phyloP scores from a whole-genome alignment of 257 asterid genomes.

The Lavandula angustifolia region DNA sequence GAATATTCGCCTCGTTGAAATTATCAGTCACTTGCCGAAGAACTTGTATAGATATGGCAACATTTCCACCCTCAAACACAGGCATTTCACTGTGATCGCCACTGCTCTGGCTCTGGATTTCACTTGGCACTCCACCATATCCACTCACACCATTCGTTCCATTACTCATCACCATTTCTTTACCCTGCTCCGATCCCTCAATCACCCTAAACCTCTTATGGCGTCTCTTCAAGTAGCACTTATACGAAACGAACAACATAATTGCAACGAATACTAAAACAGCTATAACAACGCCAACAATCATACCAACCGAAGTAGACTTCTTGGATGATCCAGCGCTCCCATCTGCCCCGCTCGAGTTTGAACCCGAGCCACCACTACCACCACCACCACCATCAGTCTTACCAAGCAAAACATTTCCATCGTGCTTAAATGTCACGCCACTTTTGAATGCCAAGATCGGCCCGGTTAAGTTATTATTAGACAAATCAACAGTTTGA shows the following conservation, averaged over 20 bases:
- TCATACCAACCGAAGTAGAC: slow-evolving; percentile 61
- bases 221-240: slow-evolving; percentile 59
- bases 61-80: slow-evolving; percentile 72
- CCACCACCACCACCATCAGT: slow-evolving; percentile 51
- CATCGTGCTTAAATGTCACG: slow-evolving; percentile 49
- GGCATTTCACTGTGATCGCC: slow-evolving; percentile 72
- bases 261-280: slow-evolving; percentile 59
- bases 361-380: slow-evolving; percentile 39
- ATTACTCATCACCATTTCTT: slow-evolving; percentile 51
- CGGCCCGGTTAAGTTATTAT: slow-evolving; percentile 70
- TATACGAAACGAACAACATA: slow-evolving; percentile 68
- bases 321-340: slow-evolving; percentile 41
- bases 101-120: slow-evolving; percentile 76
- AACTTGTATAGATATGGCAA: slow-evolving; percentile 67
- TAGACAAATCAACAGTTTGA: slow-evolving; percentile 71
- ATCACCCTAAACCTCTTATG: slow-evolving; percentile 52
- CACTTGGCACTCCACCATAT: slow-evolving; percentile 49
- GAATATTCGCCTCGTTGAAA: slow-evolving; percentile 62
- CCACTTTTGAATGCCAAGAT: slow-evolving; percentile 47
- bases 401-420: slow-evolving; percentile 63
- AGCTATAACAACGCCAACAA: slow-evolving; percentile 76
- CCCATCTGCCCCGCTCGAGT: slow-evolving; percentile 34
- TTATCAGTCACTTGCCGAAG: slow-evolving; percentile 85
- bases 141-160: slow-evolving; percentile 44
- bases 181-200: slow-evolving; percentile 62